Evolutionary conservation across 371 early-diverging fungal genomes (phyloP).

Genomic region (Neoconidiobolus thromboides): DNA sequence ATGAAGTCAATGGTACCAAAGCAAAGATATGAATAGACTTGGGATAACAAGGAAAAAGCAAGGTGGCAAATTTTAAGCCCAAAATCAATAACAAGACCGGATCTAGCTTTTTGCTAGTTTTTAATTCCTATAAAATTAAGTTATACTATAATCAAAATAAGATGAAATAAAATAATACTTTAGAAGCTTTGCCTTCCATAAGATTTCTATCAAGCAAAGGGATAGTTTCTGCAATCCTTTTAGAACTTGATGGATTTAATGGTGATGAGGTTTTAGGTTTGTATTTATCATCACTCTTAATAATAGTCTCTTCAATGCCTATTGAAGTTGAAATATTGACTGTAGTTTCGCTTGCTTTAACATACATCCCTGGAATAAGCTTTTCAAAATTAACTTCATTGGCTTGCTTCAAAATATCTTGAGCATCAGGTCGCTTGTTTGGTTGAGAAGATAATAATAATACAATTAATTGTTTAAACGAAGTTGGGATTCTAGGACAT

Average conservation of each 20-base stretch:
- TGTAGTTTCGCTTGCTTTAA: not conserved
- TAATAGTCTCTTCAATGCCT: not conserved
- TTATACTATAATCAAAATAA: too few relatives aligned
- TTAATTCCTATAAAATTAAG: too few relatives aligned
- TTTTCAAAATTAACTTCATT: not conserved
- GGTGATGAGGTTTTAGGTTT: not conserved
- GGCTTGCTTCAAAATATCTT: constrained; percentile 9
- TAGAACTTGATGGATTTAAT: not conserved
- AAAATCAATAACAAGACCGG: not conserved
- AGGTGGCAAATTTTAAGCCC: not conserved
- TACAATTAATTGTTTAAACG: constrained; percentile 8
- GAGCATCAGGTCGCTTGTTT: constrained; percentile 7
- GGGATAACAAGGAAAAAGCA: constrained; percentile 5
- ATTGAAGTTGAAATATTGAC: not conserved
- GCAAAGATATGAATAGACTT: not conserved
- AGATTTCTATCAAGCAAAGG: not conserved
- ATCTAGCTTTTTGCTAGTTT: too few relatives aligned
- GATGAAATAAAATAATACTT: too few relatives aligned
- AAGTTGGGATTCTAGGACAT: constrained; percentile 5
- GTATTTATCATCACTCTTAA: not conserved
- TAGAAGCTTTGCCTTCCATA: too few relatives aligned
- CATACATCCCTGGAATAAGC: not conserved
- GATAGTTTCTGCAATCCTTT: not conserved
- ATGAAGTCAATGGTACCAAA: not conserved
- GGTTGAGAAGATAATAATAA: constrained; percentile 8